Evolutionary conservation across 2,329 filamentous ascomycete species (phyloP).

Genomic region (Fusarium ambrosium): DNA sequence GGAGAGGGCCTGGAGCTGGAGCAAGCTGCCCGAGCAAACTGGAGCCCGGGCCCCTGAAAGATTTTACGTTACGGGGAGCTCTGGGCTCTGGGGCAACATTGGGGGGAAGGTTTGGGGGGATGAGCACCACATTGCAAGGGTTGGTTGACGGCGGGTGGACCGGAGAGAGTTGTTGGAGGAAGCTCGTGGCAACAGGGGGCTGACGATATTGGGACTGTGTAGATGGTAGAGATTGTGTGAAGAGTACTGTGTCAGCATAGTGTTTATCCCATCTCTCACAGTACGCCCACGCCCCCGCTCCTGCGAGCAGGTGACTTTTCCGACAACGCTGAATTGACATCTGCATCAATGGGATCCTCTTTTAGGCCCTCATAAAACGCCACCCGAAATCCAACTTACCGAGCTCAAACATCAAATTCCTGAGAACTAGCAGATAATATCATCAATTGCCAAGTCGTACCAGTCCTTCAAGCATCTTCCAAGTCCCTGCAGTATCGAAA

Average conservation of each 20-base stretch:
- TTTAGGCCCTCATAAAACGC: slow-evolving; percentile 25
- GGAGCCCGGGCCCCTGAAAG: slow-evolving; percentile 5
- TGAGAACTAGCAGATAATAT: background rate
- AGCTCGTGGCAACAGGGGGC: slow-evolving; percentile 14
- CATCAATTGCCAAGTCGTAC: slow-evolving; percentile 7
- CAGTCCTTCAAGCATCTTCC: background rate
- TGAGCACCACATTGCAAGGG: slow-evolving; percentile 33
- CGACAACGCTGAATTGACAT: slow-evolving; percentile 17
- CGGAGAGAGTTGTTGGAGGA: background rate
- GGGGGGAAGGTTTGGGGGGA: slow-evolving; percentile 21
- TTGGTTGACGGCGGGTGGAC: background rate
- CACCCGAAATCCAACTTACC: slow-evolving; percentile 20
- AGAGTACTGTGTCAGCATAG: slow-evolving; percentile 5
- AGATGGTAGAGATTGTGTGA: background rate
- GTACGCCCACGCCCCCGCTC: slow-evolving; percentile 27
- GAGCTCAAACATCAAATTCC: slow-evolving; percentile 28
- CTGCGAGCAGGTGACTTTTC: slow-evolving; percentile 34
- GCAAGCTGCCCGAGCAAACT: background rate
- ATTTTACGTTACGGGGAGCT: slow-evolving; percentile 1
- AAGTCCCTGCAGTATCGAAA: slow-evolving; percentile 35
- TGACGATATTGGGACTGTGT: background rate
- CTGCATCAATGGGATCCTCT: slow-evolving; percentile 1
- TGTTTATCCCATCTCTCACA: background rate
- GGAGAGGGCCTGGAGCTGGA: slow-evolving; percentile 7
- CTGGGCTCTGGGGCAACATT: slow-evolving; percentile 15